Conservation (phyloP, 768 basidiomycete species). For the Leccinum rimulosum region DNA sequence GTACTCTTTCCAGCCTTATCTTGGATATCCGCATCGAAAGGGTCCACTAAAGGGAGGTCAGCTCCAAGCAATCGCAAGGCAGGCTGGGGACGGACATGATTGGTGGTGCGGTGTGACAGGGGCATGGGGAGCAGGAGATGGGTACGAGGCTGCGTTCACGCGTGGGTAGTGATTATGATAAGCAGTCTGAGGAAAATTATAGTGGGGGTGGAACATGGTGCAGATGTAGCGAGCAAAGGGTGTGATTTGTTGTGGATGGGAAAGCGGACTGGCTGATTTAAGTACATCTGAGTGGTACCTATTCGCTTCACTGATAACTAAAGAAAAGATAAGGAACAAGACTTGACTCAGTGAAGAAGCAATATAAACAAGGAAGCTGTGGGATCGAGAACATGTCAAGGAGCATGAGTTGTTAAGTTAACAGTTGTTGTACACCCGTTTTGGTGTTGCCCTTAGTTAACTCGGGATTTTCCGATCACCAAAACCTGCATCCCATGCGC, state of each 20-base stretch:
- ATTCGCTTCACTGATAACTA: no score
- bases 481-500: no score
- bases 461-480: no score
- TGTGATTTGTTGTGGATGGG: not conserved
- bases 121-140: not conserved
- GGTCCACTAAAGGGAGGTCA: conserved; percentile 7
- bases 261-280: not conserved
- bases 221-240: not conserved
- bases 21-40: conserved; percentile 7
- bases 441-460: no score
- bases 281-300: not conserved
- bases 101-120: not conserved
- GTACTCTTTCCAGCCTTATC: not conserved
- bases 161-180: not conserved
- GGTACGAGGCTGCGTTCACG: not conserved
- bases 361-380: not conserved
- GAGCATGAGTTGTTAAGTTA: not conserved
- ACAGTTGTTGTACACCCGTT: no score
- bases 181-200: not conserved
- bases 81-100: conserved; percentile 11
- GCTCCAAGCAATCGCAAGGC: not conserved
- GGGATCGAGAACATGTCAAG: no score
- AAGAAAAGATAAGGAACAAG: no score
- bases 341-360: not conserved
- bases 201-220: conserved; percentile 7